phyloP scores from a whole-genome alignment of 495 filamentous ascomycete species.

The Penicillium paradoxum region DNA sequence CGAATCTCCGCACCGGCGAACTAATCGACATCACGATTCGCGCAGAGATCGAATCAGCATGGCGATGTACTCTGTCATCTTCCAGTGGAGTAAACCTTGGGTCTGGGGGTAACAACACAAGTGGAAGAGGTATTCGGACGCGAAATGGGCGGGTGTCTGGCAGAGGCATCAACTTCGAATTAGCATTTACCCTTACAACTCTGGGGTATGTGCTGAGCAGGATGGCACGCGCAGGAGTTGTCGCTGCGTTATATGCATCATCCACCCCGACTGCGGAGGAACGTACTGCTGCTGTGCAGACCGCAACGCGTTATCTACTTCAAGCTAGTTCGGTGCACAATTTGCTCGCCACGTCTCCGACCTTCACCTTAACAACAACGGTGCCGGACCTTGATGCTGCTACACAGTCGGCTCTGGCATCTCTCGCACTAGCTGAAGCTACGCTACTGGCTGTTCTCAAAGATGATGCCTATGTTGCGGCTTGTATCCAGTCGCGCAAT shows the following conservation, averaged over 20 bases:
- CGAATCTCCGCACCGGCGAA: constrained; percentile 28
- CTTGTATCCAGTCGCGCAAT: constrained; percentile 70
- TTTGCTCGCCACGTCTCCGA: constrained; percentile 50
- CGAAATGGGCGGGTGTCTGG: constrained; percentile 53
- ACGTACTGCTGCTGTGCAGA: constrained; percentile 62
- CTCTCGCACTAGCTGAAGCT: constrained; percentile 76
- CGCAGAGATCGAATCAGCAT: constrained; percentile 61
- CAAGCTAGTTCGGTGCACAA: constrained; percentile 73
- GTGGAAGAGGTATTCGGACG: not conserved
- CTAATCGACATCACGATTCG: constrained; percentile 62
- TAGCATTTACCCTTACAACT: constrained; percentile 71
- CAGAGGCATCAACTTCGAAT: constrained; percentile 75
- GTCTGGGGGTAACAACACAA: not conserved
- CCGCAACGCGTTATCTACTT: constrained; percentile 72
- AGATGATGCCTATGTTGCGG: constrained; percentile 84
- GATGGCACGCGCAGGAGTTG: constrained; percentile 57
- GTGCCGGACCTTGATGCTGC: constrained; percentile 58
- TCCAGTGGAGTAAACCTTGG: constrained; percentile 16
- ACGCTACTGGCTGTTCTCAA: constrained; percentile 86
- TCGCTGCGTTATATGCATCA: constrained; percentile 51
- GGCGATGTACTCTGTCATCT: constrained; percentile 74
- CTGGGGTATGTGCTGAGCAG: constrained; percentile 68
- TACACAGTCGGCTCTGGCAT: constrained; percentile 64
- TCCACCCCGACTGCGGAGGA: constrained; percentile 58
- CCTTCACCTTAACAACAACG: constrained; percentile 15